These are phyloP conservation scores for Pseudotsuga menziesii DNA, from an alignment of 75 land plant genomes.

Conservation along the genomic window DNA sequence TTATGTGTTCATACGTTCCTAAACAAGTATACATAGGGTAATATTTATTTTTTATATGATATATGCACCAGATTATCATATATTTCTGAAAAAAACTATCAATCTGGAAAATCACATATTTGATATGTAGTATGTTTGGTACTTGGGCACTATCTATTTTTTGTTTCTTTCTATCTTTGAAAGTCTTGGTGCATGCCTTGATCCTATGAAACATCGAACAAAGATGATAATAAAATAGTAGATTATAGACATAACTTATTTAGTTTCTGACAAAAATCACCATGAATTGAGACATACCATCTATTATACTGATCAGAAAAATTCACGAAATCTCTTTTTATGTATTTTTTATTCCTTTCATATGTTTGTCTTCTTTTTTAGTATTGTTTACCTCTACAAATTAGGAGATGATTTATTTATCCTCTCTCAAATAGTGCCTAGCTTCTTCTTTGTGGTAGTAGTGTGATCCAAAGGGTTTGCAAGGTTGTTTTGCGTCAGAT, in stretches of 20 bases:
- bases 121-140: too few species aligned
- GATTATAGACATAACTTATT: constrained; percentile 58
- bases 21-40: neutral
- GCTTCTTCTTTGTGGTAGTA: too few species aligned
- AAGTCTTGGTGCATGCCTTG: constrained; percentile 50
- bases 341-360: neutral
- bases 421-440: neutral
- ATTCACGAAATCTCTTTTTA: neutral
- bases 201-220: constrained; percentile 23
- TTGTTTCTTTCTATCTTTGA: constrained; percentile 43
- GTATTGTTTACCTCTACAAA: neutral
- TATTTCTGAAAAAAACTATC: too few species aligned
- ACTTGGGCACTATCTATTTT: too few species aligned
- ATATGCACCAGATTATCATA: neutral
- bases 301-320: constrained; percentile 44
- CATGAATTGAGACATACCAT: constrained; percentile 45
- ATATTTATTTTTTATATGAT: neutral
- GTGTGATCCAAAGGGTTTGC: too few species aligned
- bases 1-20: neutral
- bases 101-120: too few species aligned
- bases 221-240: too few species aligned
- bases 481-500: too few species aligned
- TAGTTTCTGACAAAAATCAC: constrained; percentile 34
- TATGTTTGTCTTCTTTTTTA: neutral
- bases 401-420: neutral